phyloP scores from a whole-genome alignment of 1,284 basidiomycete species.

The Cerioporus squamosus region DNA sequence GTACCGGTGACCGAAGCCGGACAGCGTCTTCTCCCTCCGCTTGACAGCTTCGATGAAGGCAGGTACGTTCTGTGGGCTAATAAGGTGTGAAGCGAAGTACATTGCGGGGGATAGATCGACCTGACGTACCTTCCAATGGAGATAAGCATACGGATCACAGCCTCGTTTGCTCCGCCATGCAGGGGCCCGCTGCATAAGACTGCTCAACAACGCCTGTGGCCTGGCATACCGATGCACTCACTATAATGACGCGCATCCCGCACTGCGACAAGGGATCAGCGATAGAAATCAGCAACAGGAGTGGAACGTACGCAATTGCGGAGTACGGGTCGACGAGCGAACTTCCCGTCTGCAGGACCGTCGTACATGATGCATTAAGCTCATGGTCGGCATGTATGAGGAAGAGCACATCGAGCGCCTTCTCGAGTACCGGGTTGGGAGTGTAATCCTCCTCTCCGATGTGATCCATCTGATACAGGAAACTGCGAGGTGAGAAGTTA shows the following conservation, averaged over 20 bases:
- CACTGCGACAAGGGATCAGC: neutral
- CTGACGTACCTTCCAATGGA: constrained; percentile 76
- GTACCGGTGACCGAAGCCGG: constrained; percentile 84
- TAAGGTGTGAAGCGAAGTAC: neutral
- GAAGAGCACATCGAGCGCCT: constrained; percentile 85
- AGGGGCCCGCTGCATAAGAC: constrained; percentile 67
- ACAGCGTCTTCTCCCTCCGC: constrained; percentile 81
- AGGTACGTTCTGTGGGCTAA: constrained; percentile 81
- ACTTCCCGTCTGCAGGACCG: constrained; percentile 84
- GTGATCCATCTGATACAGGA: constrained; percentile 88
- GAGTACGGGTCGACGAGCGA: constrained; percentile 88
- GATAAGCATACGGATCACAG: constrained; percentile 88
- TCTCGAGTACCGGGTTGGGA: constrained; percentile 83
- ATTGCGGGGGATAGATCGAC: neutral
- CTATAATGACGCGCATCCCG: constrained; percentile 35
- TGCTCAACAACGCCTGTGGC: neutral
- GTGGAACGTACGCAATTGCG: constrained; percentile 65
- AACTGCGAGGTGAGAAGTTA: constrained; percentile 45
- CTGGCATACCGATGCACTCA: constrained; percentile 73
- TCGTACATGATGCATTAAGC: constrained; percentile 83
- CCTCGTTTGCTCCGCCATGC: constrained; percentile 87
- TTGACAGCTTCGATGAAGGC: constrained; percentile 86
- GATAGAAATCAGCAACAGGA: neutral
- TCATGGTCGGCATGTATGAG: constrained; percentile 90
- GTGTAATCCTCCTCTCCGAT: constrained; percentile 73